These are phyloP conservation scores for Aurifilum marmelostoma DNA, from an alignment of 2,329 filamentous ascomycete species.

Conservation along the genomic window DNA sequence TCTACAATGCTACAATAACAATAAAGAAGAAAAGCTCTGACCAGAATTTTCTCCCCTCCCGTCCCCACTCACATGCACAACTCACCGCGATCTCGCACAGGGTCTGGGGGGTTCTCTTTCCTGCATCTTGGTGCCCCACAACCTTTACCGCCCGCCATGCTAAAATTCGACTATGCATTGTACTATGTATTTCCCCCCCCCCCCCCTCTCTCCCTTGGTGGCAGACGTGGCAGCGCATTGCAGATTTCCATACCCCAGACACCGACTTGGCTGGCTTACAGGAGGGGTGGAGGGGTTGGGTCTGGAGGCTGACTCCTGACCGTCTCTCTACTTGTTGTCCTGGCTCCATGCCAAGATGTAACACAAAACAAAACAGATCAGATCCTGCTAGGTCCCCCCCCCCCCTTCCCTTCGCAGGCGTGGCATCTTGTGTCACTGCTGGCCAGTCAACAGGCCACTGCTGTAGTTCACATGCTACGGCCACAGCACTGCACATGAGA, in stretches of 20 bases:
- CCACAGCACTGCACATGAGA: too few species aligned
- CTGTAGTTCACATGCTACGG: neutral
- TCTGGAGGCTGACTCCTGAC: neutral
- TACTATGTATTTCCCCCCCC: too few species aligned
- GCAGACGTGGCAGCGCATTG: slow-evolving; percentile 19
- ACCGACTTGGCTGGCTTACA: neutral
- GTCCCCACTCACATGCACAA: slow-evolving; percentile 12
- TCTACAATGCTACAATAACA: neutral
- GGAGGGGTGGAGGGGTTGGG: neutral
- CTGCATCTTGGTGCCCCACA: neutral
- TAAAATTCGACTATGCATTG: neutral
- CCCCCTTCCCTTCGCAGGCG: neutral
- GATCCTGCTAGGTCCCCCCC: neutral
- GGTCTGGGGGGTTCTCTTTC: neutral
- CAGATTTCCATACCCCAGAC: slow-evolving; percentile 2
- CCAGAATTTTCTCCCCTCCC: slow-evolving; percentile 6
- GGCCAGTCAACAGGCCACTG: neutral
- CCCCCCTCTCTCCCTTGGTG: too few species aligned
- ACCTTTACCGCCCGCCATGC: neutral
- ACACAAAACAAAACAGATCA: neutral
- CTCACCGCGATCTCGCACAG: slow-evolving; percentile 4
- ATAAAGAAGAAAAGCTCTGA: slow-evolving; percentile 13
- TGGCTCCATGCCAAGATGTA: neutral
- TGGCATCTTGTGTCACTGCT: neutral
- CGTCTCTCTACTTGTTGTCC: neutral